These are phyloP conservation scores for Parathielavia hyrcaniae DNA, from an alignment of 495 filamentous ascomycete species.

Conservation along the genomic window DNA sequence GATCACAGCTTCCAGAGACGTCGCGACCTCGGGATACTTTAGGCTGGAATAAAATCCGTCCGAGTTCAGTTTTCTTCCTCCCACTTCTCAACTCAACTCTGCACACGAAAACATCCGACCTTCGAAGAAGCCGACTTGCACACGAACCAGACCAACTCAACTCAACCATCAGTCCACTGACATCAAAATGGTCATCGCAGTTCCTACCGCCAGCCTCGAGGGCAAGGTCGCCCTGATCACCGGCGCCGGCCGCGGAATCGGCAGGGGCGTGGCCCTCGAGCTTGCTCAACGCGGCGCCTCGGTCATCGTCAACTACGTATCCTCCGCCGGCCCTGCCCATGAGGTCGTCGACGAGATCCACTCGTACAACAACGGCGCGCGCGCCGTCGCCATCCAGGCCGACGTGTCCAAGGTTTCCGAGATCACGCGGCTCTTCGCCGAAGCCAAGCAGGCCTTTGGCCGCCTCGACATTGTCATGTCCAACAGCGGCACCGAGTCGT, in stretches of 20 bases:
- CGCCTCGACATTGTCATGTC: conserved; percentile 70
- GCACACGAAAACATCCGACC: too few relatives aligned
- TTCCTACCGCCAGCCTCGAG: conserved; percentile 42
- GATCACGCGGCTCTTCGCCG: conserved; percentile 56
- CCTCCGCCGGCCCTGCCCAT: conserved; percentile 54
- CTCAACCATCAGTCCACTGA: background rate
- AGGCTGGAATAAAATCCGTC: too few relatives aligned
- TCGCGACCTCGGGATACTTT: too few relatives aligned
- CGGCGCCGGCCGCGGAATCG: conserved; percentile 67
- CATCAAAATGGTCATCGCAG: conserved; percentile 29
- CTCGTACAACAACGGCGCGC: conserved; percentile 41
- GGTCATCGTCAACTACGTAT: conserved; percentile 73
- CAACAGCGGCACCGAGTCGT: conserved; percentile 60
- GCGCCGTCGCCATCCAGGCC: conserved; percentile 66
- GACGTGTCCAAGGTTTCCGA: conserved; percentile 63
- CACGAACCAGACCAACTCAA: background rate
- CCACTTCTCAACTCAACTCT: too few relatives aligned
- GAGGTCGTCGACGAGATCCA: conserved; percentile 51
- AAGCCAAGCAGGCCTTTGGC: conserved; percentile 59
- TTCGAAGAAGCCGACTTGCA: background rate
- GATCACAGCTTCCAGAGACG: too few relatives aligned
- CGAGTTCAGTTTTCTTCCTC: too few relatives aligned
- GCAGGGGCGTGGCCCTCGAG: conserved; percentile 67
- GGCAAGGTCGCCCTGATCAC: conserved; percentile 71
- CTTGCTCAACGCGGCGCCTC: conserved; percentile 65